Base-by-base conservation (phyloP, 2,329 filamentous ascomycete species). In the Truncatella angustata region DNA sequence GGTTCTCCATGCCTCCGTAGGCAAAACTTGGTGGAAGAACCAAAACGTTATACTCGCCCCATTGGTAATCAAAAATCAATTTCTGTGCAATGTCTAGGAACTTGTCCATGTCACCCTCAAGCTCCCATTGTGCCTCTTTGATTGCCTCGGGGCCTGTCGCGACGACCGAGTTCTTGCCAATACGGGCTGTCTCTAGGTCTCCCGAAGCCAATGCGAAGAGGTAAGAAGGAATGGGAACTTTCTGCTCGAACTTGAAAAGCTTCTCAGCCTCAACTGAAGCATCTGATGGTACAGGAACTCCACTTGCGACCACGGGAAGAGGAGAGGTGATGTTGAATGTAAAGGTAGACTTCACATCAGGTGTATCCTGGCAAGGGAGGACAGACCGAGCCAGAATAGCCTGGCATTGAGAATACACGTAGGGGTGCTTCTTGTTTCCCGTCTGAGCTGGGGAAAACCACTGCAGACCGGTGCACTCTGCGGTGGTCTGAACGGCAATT, bases 361-460 rank as follows among this genome's bases (percentile, higher is more conserved):
- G 94, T 1, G 94, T 97, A 67, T 99, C 94, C 74, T 97, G 93
- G 72, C 93, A 97, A 5, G 94, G 94, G 70, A 97, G 96, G 55
- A 97, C 82, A 44, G 91, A 96, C 54, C 94, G 86, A 39, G 90
- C 91, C 65, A 97, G 92, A 64, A 97, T 97, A 50, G 93, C 92
- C 76, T 99, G 93, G 70, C 92, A 96, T 75, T 97, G 94, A 40
- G 90, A 95, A 76, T 97, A 97, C 86, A 97, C 93, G 72, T 97
- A 97, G 1, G 93, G 93, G 60, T 95, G 88, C 71, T 91, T 94
- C 76, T 91, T 92, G 80, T 96, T 97, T 53, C 90, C 91, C 1
- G 94, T 97, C 74, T 97, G 94, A 28, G 87, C 88, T 2, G 91
- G 91, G 0, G 89, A 92, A 70, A 99, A 81, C 93, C 94, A 99